Base-by-base conservation (phyloP, 2,329 filamentous ascomycete genomes). In the Cytospora piceae region DNA sequence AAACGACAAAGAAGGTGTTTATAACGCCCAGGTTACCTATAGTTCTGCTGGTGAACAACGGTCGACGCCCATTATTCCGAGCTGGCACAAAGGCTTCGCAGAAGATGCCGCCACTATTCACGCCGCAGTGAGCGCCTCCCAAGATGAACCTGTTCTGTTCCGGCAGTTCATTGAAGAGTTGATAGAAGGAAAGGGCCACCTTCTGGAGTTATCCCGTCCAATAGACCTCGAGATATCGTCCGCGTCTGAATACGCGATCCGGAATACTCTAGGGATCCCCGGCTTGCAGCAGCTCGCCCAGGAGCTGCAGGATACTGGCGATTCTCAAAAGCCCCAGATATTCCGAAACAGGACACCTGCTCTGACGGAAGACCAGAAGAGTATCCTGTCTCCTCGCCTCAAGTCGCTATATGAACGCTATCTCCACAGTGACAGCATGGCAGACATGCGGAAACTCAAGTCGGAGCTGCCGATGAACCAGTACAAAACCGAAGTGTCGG, bases 391-490 rank as follows among this genome's bases (percentile, higher is more conserved):
- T 49, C 46, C 46, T 24, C 46, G 46, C 46, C 46, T 49, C 46
- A 24, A 49, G 46, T 49, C 46, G n/a, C 12, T 20, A 22, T 49
- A 49, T 62, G 59, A 27, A 27, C 27, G 7, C 15, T 20, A 11
- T 3, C 62, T 46, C 22, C 24, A 29, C 3, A 51, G 32, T 34
- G 46, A 17, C 31, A 63, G 34, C 32, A 63, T 4, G 31, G 32
- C n/a, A 54, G 58, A n/a, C 42, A 42, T 46, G 22, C 54, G 37
- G 29, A 51, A n/a, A 8, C 34, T 20, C 59, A 66, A 60, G 20
- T 66, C 59, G n/a, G 64, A 66, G 12, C 17, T 66, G 24, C 64
- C 64, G 7, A 66, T 66, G 64, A 20, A 49, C 27, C 59, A 63
- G 14, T 63, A 63, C 29, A 60, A 60, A 20, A 34, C 46, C 46